Conservation (phyloP, 1,284 basidiomycete species). For the Salmacisia buchloeana region DNA sequence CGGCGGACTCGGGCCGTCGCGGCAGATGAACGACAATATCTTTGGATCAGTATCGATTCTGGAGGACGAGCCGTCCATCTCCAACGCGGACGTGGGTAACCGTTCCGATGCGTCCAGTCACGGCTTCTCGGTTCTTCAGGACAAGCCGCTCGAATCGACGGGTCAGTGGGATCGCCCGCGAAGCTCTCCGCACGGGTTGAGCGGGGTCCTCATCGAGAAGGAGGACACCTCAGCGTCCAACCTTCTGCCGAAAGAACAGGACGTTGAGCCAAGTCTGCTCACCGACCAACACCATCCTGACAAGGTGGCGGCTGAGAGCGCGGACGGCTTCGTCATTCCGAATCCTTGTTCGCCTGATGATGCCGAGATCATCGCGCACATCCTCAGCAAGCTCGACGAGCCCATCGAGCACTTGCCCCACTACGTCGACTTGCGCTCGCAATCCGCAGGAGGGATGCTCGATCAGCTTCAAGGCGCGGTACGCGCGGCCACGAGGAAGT, state of each 20-base stretch:
- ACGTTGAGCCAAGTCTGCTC: not conserved
- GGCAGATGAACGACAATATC: not conserved
- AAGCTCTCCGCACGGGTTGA: not conserved
- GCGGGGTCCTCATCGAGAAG: not conserved
- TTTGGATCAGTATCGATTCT: not conserved
- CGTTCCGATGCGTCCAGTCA: constrained; percentile 6
- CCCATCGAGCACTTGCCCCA: constrained; percentile 58
- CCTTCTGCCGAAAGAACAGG: not conserved
- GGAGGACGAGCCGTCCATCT: not conserved
- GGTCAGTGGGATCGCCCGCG: not conserved
- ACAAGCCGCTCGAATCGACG: not conserved
- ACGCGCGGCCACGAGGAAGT: constrained; percentile 49
- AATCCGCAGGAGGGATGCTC: constrained; percentile 59
- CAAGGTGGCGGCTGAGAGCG: not conserved
- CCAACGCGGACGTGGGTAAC: not conserved
- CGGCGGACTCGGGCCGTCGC: not conserved
- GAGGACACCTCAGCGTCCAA: not conserved
- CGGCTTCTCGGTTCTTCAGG: not conserved
- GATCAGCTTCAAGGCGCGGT: constrained; percentile 59
- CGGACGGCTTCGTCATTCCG: constrained; percentile 50
- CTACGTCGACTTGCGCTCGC: constrained; percentile 61
- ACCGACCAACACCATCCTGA: not conserved
- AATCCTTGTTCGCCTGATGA: constrained; percentile 89
- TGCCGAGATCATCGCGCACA: constrained; percentile 60
- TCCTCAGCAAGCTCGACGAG: constrained; percentile 64